phyloP scores from a whole-genome alignment of 257 asterid genomes.

The Marsdenia floribunda region DNA sequence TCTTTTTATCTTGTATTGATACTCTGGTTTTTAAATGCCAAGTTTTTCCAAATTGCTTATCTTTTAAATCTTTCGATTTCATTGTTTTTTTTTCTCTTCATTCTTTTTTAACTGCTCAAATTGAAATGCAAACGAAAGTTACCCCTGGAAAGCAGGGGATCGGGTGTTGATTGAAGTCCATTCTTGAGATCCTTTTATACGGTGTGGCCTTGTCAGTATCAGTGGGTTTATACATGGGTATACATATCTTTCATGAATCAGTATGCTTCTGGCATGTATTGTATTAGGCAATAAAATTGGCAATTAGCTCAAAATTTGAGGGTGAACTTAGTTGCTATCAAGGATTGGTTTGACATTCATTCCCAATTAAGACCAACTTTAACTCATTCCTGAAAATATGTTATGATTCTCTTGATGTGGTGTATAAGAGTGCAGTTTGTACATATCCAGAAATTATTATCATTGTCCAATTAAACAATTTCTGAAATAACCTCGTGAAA shows the following conservation, averaged over 20 bases:
- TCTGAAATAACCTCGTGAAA: background rate
- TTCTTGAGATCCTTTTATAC: background rate
- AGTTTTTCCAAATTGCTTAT: background rate
- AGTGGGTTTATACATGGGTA: background rate
- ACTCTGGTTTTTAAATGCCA: background rate
- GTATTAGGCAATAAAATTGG: background rate
- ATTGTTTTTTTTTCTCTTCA: background rate
- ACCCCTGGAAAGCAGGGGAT: background rate
- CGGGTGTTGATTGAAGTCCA: background rate
- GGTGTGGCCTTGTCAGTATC: background rate
- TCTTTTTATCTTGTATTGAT: background rate
- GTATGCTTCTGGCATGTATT: background rate
- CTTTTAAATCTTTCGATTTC: background rate
- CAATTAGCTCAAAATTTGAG: background rate
- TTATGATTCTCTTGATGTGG: background rate
- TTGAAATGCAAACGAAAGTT: background rate
- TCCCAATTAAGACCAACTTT: background rate
- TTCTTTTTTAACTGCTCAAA: background rate
- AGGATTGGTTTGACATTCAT: background rate
- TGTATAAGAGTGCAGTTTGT: too few species aligned
- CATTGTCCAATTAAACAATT: background rate
- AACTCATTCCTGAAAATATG: background rate
- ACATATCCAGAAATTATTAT: background rate
- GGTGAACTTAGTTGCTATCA: background rate
- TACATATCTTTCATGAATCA: background rate